Evolutionary conservation across 108 stramenopile genomes (phyloP).

Genomic region (Nitzschia sp.): DNA sequence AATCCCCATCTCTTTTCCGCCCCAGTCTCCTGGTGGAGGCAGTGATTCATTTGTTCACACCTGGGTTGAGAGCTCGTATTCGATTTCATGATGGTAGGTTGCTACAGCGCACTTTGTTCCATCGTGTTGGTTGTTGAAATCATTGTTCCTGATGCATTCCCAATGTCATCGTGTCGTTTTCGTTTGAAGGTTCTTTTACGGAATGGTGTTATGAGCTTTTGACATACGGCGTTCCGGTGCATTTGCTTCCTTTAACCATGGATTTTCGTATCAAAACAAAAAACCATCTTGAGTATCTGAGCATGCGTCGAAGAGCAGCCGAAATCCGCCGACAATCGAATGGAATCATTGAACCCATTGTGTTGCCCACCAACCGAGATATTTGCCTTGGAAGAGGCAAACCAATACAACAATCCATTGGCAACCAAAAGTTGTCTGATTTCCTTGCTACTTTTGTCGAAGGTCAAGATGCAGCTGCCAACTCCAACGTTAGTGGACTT

Average conservation of each 20-base stretch:
- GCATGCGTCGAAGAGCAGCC: background rate
- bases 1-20: background rate
- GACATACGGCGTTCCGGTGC: slow-evolving; percentile 18
- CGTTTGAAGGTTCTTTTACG: slow-evolving; percentile 14
- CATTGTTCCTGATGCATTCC: too few relatives aligned
- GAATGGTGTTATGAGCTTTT: slow-evolving; percentile 25
- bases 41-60: background rate
- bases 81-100: slow-evolving; percentile 8
- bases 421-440: slow-evolving; percentile 11
- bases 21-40: background rate
- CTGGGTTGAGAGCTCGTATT: background rate
- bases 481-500: slow-evolving; percentile 12
- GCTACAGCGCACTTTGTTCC: too few relatives aligned
- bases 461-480: slow-evolving; percentile 3
- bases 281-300: slow-evolving; percentile 26
- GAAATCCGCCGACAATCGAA: background rate
- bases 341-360: too few relatives aligned
- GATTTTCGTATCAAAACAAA: slow-evolving; percentile 20
- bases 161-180: background rate
- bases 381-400: slow-evolving; percentile 28
- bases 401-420: slow-evolving; percentile 21
- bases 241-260: slow-evolving; percentile 18
- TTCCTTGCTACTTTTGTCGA: slow-evolving; percentile 13
- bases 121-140: too few relatives aligned
- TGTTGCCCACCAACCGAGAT: slow-evolving; percentile 13